Conservation (phyloP, 176 grass and related monocot genomes). For the Paspalum vaginatum region DNA sequence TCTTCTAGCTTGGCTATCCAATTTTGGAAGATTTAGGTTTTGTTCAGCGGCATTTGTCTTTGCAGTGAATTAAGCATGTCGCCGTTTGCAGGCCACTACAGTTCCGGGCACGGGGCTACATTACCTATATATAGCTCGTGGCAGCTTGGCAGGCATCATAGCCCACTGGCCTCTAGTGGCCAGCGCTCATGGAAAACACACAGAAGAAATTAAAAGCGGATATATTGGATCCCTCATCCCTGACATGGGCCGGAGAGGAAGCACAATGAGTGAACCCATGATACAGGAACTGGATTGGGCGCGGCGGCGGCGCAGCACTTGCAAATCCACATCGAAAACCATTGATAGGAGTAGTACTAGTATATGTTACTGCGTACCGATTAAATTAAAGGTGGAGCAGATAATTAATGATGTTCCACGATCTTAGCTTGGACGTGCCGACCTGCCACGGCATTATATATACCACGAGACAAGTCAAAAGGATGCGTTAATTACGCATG, state of each 20-base stretch:
- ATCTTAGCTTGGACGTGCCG: conserved; percentile 21
- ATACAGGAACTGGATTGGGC: neutral
- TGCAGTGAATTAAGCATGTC: too few species aligned
- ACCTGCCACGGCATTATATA: conserved; percentile 25
- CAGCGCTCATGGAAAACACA: neutral
- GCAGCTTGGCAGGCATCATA: neutral
- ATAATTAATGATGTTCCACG: neutral
- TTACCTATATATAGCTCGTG: too few species aligned
- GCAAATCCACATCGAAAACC: conserved; percentile 13
- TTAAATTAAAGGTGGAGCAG: neutral
- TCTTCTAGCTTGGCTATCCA: too few species aligned
- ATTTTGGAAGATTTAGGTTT: too few species aligned
- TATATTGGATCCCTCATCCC: neutral
- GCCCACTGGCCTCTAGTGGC: too few species aligned
- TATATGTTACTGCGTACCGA: too few species aligned
- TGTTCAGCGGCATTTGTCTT: too few species aligned
- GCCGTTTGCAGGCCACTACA: too few species aligned
- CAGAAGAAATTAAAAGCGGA: neutral
- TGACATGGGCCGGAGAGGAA: neutral
- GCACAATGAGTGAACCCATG: conserved; percentile 5
- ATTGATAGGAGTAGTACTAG: too few species aligned
- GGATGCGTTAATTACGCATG: neutral
- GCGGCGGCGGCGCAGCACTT: neutral
- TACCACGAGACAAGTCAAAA: conserved; percentile 22
- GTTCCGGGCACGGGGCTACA: too few species aligned